Evolutionary conservation across 306 rosid species (phyloP), one percentile per base, ranked within the genome.

Genomic region (Cucurbita pepo): DNA sequence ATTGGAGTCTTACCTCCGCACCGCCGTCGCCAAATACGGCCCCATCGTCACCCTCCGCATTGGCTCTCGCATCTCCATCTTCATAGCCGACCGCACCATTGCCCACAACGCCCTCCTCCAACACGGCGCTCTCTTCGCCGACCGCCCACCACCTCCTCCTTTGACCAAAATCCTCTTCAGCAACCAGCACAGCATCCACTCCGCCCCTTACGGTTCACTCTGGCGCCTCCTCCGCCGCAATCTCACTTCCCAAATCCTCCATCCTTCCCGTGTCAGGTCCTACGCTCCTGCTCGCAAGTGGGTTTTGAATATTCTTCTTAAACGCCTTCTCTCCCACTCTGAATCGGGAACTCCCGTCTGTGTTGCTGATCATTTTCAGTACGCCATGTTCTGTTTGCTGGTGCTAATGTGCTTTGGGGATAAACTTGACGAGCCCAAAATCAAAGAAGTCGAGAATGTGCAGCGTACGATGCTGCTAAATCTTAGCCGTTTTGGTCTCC

Each of bases 401-500:
- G 66, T 56, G 3, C 41, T 72, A 12, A 72, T 72, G 76, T 72
- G 76, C 15, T 72, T 72, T 56, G 76, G 65, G 1, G 76, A 72
- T 72, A 72, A 72, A 63, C 65, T 72, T 14, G 53, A 72, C 25
- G 44, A 54, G 21, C 3, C 15, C 15, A 78, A 52, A 0, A 16
- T 86, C 8, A 55, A 12, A 41, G 38, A 66, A 66, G 77, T 84
- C 50, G 79, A 82, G 69, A 56, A 30, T 16, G 86, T 64, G 2
- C 84, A 79, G 16, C 79, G 77, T 19, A 8, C 54, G 54, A 25
- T 82, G 10, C 8, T 82, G 14, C 53, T 78, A 60, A 83, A 80
- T 66, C 80, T 82, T 75, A 80, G 80, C 30, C 80, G 80, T 16
- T 86, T 82, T 25, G 82, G 82, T 55, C 83, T 84, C 62, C 37